phyloP scores from a whole-genome alignment of 106 monocot species.

The Dendrobium chrysotoxum region DNA sequence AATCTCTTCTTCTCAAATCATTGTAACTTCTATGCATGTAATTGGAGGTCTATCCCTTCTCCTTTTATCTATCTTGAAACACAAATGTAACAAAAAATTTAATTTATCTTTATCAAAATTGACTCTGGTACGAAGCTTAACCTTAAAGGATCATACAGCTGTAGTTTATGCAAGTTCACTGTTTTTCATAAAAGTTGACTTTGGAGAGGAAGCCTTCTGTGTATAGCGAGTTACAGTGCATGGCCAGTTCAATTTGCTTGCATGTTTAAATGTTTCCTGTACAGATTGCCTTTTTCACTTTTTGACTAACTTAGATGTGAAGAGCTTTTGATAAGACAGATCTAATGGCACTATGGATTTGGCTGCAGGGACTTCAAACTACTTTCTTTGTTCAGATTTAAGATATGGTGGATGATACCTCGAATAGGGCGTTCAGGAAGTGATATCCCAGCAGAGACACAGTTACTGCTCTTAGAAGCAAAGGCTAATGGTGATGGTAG shows the following conservation, averaged over 20 bases:
- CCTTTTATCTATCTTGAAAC: no score
- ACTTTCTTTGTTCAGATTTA: conserved; percentile 38
- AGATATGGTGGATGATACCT: conserved; percentile 55
- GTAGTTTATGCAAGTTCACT: no score
- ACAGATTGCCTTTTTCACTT: not conserved
- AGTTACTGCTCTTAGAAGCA: conserved; percentile 37
- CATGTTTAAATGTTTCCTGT: not conserved
- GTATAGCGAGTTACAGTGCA: no score
- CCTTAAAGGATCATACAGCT: no score
- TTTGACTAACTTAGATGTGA: not conserved
- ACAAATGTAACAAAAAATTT: no score
- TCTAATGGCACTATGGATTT: not conserved
- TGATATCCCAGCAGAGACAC: conserved; percentile 40
- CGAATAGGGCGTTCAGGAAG: conserved; percentile 35
- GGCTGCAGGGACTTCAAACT: conserved; percentile 24
- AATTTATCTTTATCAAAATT: no score
- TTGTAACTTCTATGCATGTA: no score
- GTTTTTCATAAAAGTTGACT: no score
- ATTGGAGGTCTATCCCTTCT: no score
- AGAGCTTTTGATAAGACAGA: not conserved
- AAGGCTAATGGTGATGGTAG: conserved; percentile 1
- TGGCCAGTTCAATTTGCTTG: not conserved
- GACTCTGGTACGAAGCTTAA: no score
- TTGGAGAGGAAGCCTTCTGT: no score
- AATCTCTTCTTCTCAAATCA: no score